Percentiles rank a stretch among this genome's conserved stretches.
Evolutionary conservation across 2,329 filamentous ascomycete species (phyloP).

Genomic region (Fusarium succisae): DNA sequence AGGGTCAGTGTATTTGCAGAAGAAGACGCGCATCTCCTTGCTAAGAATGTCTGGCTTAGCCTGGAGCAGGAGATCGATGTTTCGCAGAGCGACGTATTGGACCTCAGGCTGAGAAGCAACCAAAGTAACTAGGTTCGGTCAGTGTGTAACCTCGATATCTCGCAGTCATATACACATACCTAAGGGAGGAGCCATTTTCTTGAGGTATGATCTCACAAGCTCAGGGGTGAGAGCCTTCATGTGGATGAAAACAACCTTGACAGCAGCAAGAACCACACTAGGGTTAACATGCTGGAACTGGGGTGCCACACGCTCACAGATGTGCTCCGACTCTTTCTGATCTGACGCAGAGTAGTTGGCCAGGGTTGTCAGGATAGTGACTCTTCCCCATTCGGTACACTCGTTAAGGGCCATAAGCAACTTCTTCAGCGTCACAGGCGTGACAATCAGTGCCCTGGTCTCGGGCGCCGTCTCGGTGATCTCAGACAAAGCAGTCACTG

Average conservation of each 20-base stretch:
- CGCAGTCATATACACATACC: slow-evolving; percentile 64
- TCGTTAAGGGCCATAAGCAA: slow-evolving; percentile 96
- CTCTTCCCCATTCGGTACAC: slow-evolving; percentile 97
- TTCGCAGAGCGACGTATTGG: slow-evolving; percentile 94
- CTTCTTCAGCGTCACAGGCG: slow-evolving; percentile 87
- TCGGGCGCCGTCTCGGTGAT: slow-evolving; percentile 92
- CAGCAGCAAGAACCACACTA: slow-evolving; percentile 94
- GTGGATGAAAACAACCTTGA: slow-evolving; percentile 97
- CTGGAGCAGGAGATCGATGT: slow-evolving; percentile 95
- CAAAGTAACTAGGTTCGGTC: slow-evolving; percentile 75
- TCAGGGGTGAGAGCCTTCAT: slow-evolving; percentile 87
- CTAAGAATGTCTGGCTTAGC: slow-evolving; percentile 96
- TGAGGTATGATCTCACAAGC: slow-evolving; percentile 83
- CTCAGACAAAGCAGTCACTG: slow-evolving; percentile 90
- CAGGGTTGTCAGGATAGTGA: slow-evolving; percentile 89
- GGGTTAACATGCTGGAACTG: slow-evolving; percentile 99
- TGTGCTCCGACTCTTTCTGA: slow-evolving; percentile 95
- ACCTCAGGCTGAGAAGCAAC: slow-evolving; percentile 96
- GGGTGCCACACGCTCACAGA: slow-evolving; percentile 93
- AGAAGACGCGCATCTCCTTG: slow-evolving; percentile 98
- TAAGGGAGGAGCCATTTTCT: slow-evolving; percentile 98
- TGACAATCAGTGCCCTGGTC: slow-evolving; percentile 86
- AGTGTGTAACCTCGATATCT: neutral
- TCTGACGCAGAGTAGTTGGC: slow-evolving; percentile 89
- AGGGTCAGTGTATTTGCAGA: slow-evolving; percentile 99